Base-by-base conservation (phyloP, 495 filamentous ascomycete species). In the Elasticomyces elasticus region DNA sequence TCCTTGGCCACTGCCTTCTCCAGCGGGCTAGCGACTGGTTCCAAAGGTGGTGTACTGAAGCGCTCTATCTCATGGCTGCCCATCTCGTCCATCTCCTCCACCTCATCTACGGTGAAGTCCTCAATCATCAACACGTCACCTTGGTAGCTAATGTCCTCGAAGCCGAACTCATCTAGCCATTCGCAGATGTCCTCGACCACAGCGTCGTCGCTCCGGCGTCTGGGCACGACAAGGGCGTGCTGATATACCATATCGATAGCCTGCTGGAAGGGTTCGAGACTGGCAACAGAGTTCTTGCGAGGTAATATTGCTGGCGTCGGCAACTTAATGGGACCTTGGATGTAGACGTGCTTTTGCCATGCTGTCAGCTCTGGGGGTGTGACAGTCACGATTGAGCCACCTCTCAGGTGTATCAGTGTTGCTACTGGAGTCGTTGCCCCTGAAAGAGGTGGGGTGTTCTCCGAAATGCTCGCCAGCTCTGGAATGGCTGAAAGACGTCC, bases 241-340 rank as follows among this genome's bases (percentile, higher is more conserved):
- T 64, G 52, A 27, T 58, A 55, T 9, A 54, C 41, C 15, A 43
- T 20, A 26, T 64, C 61, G 35, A 64, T 50, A 11, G 47, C 54
- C 12, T 64, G 58, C 45, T 64, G 61, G 26, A 64, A 64, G 17
- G 58, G 48, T 15, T 64, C 58, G 11, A 64, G 43, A 37, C 43
- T 60, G 3, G 61, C 61, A 2, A 64, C 22, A 5, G 61, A 64
- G 27, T 55, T 49, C 47, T 60, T 64, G 6, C 58, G 48, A 10
- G 55, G 41, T 25, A 56, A 28, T 1, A 61, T 56, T 1, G 38
- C 49, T 7, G 51, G 58, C 46, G 54, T 55, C 12, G 45, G 54
- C 30, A 64, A 41, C 47, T 53, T 58, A 37, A 64, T 61, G 13
- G 61, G 58, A 3, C 61, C 61, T 24, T 58, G 61, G 20, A 64